These are phyloP conservation scores for Penicillium brevicompactum DNA, from an alignment of 2,329 filamentous ascomycete species.

Conservation along the genomic window DNA sequence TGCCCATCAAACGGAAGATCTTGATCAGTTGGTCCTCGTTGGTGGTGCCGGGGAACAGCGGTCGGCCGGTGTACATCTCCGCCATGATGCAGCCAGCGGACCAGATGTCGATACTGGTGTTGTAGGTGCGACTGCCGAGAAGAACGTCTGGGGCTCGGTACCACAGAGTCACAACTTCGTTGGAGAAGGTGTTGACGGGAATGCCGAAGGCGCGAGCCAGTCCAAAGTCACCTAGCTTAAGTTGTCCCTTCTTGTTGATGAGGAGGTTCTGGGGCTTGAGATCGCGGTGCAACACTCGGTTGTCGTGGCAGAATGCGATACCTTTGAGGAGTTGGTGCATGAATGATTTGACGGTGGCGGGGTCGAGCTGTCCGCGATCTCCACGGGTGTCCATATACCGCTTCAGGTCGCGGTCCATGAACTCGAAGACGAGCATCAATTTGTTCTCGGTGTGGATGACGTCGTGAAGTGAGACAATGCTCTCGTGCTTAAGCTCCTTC, in stretches of 20 bases:
- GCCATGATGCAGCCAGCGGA: conserved; percentile 99
- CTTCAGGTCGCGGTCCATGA: conserved; percentile 97
- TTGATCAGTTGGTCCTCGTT: conserved; percentile 97
- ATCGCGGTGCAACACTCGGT: conserved; percentile 91
- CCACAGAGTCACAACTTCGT: conserved; percentile 97
- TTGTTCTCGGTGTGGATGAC: conserved; percentile 99
- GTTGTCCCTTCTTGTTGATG: conserved; percentile 85
- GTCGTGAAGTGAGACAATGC: conserved; percentile 95
- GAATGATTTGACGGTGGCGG: conserved; percentile 93
- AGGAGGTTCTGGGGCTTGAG: conserved; percentile 95
- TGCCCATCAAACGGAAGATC: conserved; percentile 99
- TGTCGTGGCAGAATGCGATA: conserved; percentile 97
- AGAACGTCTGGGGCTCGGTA: conserved; percentile 96
- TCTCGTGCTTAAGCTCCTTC: conserved; percentile 99
- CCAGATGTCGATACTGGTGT: conserved; percentile 99
- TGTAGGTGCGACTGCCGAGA: conserved; percentile 91
- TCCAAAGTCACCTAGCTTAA: conserved; percentile 94
- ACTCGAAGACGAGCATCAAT: conserved; percentile 98
- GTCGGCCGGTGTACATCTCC: conserved; percentile 96
- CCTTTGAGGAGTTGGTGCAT: conserved; percentile 97
- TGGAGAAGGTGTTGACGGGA: conserved; percentile 96
- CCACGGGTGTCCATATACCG: conserved; percentile 97
- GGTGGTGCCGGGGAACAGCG: conserved; percentile 93
- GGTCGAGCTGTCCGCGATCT: conserved; percentile 85
- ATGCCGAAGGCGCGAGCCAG: conserved; percentile 94